phyloP scores from a whole-genome alignment of 2,329 filamentous ascomycete species.

The Sporothrix mexicana region DNA sequence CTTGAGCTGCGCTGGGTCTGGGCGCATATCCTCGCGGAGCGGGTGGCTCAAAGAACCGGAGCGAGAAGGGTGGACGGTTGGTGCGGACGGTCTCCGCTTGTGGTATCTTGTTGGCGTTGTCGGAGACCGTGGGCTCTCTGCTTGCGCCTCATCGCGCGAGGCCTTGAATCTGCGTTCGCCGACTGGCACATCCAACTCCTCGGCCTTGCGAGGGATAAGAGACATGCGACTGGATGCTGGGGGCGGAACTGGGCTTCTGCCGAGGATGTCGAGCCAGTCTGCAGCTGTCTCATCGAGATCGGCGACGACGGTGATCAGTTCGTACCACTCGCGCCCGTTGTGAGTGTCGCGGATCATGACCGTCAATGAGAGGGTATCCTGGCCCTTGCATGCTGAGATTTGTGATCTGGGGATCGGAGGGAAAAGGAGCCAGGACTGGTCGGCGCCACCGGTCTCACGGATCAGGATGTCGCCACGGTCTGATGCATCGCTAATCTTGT shows the following conservation, averaged over 20 bases:
- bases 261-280: slow-evolving; percentile 88
- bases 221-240: slow-evolving; percentile 33
- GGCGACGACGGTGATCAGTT: slow-evolving; percentile 77
- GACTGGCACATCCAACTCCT: slow-evolving; percentile 46
- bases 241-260: slow-evolving; percentile 53
- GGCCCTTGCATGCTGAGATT: slow-evolving; percentile 80
- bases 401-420: slow-evolving; percentile 77
- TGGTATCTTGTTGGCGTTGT: slow-evolving; percentile 44
- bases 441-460: slow-evolving; percentile 77
- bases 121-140: slow-evolving; percentile 15
- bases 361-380: slow-evolving; percentile 72
- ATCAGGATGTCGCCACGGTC: slow-evolving; percentile 86
- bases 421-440: slow-evolving; percentile 82
- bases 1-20: slow-evolving; percentile 48
- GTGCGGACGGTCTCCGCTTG: slow-evolving; percentile 29
- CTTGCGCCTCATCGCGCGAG: slow-evolving; percentile 20
- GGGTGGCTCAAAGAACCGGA: slow-evolving; percentile 42
- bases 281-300: slow-evolving; percentile 76
- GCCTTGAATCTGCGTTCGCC: slow-evolving; percentile 46
- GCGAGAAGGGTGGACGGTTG: not conserved
- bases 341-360: slow-evolving; percentile 75
- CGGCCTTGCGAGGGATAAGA: slow-evolving; percentile 36
- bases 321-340: slow-evolving; percentile 75
- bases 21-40: slow-evolving; percentile 48
- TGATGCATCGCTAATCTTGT: slow-evolving; percentile 71